Evolutionary conservation across 2,329 filamentous ascomycete genomes (phyloP).

Genomic region (Escovopsis weberi): DNA sequence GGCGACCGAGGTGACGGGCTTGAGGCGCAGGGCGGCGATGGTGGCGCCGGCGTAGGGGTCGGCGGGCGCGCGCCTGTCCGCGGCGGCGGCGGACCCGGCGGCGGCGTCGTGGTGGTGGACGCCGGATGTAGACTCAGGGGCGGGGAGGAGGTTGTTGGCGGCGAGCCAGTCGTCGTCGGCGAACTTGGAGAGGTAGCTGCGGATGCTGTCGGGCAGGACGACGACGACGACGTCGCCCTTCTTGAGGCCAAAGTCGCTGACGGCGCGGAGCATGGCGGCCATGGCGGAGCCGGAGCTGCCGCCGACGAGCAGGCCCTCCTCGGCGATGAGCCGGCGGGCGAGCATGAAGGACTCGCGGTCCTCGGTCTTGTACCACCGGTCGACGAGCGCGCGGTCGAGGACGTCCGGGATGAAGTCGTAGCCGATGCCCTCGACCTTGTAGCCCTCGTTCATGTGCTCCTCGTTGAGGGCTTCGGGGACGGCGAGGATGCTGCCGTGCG

Average conservation of each 20-base stretch:
- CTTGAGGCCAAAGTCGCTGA: conserved; percentile 60
- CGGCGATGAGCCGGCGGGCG: conserved; percentile 78
- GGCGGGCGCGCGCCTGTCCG: conserved; percentile 24
- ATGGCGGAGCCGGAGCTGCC: conserved; percentile 90
- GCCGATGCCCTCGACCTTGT: conserved; percentile 97
- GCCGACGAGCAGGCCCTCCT: conserved; percentile 87
- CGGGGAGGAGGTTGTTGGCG: conserved; percentile 80
- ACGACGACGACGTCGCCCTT: conserved; percentile 85
- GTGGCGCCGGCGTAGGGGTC: conserved; percentile 69
- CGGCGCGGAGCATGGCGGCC: conserved; percentile 62
- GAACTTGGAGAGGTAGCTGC: conserved; percentile 96
- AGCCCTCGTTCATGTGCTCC: conserved; percentile 64
- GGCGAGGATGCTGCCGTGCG: conserved; percentile 81
- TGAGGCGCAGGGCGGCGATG: conserved; percentile 70
- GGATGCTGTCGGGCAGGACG: conserved; percentile 85
- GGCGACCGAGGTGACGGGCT: conserved; percentile 79
- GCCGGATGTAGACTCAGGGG: too few species aligned
- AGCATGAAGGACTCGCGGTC: conserved; percentile 83
- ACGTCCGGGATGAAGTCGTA: conserved; percentile 98
- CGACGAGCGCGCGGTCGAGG: conserved; percentile 62
- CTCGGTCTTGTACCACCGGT: conserved; percentile 97
- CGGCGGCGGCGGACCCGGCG: conserved; percentile 15
- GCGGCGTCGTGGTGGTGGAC: conserved; percentile 32
- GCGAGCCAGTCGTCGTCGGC: conserved; percentile 98
- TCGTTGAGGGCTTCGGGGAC: conserved; percentile 68